Base-by-base conservation (phyloP, 306 rosid species). In the Macrotyloma uniflorum region DNA sequence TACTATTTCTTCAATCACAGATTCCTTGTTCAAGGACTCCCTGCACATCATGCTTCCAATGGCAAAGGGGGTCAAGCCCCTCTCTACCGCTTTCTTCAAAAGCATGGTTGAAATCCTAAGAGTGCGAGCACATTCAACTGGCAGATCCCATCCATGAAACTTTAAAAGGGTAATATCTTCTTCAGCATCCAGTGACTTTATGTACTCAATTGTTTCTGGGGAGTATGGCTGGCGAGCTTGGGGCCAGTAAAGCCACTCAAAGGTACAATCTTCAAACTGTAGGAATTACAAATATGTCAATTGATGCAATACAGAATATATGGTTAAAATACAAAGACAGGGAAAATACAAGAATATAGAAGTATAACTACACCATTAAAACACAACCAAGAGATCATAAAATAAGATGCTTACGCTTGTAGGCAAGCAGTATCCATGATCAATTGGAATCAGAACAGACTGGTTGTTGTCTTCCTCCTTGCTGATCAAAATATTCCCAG, bases 231-330 rank as follows among this genome's bases (percentile, higher is more conserved):
- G 78, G 55, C 81, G 89, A 26, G 98, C 91, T 86, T 93, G 98
- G 38, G 98, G 93, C 98, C 98, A 93, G 75, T 91, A 91, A 36
- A 93, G 93, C 98, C 98, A 93, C 74, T 93, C 98, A 66, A 93
- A 93, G 57, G 98, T 91, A 69, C 96, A 90, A 86, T 93, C 98
- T 86, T 93, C 97, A 77, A 93, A 91, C 97, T 93, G 90, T 85
- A 79, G 62, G 36, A 35, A 76, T 40, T 76, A 18, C 46, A 84
- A 76, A 75, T 24, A 49, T 15, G 79, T 86, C 61, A 83, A 79
- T 64, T 66, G 35, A 82, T 16, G 20, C 9, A 42, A 20, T 12
- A 53, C 6, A 64, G 9, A 33, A 61, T 43, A 16, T 51, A 20
- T 40, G 38, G 8, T 20, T 5, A 38, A 15, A 20, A 20, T 8